These are phyloP conservation scores for Falciphora oryzae DNA, from an alignment of 2,329 filamentous ascomycete genomes.

Conservation along the genomic window DNA sequence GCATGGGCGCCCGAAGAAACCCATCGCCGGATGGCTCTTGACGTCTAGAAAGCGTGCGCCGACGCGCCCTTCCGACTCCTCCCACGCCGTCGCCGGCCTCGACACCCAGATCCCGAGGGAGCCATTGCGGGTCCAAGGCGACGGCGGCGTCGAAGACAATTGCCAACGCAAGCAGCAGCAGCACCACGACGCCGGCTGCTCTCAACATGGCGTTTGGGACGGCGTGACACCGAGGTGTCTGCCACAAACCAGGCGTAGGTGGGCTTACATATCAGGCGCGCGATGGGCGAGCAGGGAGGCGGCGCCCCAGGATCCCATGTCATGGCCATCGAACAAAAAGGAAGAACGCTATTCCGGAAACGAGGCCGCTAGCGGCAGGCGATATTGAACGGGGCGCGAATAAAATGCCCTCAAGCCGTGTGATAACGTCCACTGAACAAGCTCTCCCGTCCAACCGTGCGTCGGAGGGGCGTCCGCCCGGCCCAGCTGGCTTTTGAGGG, in stretches of 20 bases:
- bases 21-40: conserved; percentile 10
- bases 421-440: neutral
- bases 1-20: conserved; percentile 19
- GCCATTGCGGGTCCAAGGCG: neutral
- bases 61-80: neutral
- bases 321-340: neutral
- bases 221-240: neutral
- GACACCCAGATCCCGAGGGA: neutral
- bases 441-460: neutral
- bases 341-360: neutral
- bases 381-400: neutral
- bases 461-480: neutral
- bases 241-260: neutral
- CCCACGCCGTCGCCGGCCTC: neutral
- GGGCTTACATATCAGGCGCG: neutral
- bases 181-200: neutral
- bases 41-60: neutral
- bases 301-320: neutral
- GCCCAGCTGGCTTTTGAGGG: neutral
- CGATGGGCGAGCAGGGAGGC: neutral
- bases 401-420: neutral
- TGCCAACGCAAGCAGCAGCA: neutral
- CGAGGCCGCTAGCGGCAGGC: neutral
- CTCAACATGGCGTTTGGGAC: neutral
- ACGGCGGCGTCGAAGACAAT: neutral